Conservation (phyloP, 768 basidiomycete genomes). For the Pholiota molesta region DNA sequence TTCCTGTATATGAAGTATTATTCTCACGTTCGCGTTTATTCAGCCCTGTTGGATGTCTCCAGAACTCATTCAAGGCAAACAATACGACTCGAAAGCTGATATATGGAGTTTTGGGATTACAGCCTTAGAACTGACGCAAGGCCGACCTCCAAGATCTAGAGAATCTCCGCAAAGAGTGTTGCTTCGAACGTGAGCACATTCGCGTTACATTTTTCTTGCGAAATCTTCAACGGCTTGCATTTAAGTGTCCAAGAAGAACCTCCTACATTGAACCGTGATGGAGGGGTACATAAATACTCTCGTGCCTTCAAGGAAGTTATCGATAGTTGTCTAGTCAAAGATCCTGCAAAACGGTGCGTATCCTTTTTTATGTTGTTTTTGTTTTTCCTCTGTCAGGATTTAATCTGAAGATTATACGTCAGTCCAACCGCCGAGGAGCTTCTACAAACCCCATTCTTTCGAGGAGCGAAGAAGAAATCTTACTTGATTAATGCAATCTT, state of each 20-base stretch:
- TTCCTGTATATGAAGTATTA: background rate
- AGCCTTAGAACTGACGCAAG: conserved; percentile 87
- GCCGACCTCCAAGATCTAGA: conserved; percentile 82
- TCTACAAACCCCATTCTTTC: conserved; percentile 82
- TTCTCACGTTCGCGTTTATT: background rate
- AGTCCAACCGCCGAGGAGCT: conserved; percentile 81
- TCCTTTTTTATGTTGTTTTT: background rate
- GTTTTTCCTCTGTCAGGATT: background rate
- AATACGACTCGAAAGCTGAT: conserved; percentile 87
- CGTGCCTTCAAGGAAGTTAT: conserved; percentile 83
- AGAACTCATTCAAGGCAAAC: conserved; percentile 83
- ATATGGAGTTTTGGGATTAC: conserved; percentile 98
- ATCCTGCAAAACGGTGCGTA: conserved; percentile 74
- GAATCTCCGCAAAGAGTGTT: conserved; percentile 76
- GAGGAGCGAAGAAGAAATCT: conserved; percentile 72
- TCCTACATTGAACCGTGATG: conserved; percentile 75
- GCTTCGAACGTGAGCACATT: conserved; percentile 60
- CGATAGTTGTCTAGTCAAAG: conserved; percentile 81
- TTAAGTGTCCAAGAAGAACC: conserved; percentile 73
- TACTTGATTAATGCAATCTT: conserved; percentile 81
- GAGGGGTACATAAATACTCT: conserved; percentile 75
- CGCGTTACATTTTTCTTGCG: background rate
- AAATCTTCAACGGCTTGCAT: conserved; percentile 4
- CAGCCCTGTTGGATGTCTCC: conserved; percentile 98
- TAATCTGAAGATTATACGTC: background rate